Percentiles rank a stretch among this genome's conserved stretches.
Evolutionary conservation across 75 land plant species (phyloP).

Genomic region (Sequoia sempervirens): DNA sequence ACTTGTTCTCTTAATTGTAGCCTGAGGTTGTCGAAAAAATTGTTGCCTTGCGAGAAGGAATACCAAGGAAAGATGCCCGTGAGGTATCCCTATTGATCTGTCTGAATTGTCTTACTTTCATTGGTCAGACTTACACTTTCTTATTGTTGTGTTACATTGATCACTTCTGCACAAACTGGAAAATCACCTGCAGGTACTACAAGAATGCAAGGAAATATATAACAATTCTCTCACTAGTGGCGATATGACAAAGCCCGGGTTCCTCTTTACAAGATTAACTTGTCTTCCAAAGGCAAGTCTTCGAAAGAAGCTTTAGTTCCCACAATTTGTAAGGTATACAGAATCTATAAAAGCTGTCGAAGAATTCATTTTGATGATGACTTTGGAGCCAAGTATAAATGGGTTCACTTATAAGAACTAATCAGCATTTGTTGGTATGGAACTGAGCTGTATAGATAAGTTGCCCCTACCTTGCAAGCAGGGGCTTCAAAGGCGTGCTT

Average conservation of each 20-base stretch:
- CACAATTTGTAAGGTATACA: not conserved
- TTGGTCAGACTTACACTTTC: not conserved
- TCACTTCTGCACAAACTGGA: not conserved
- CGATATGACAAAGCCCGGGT: slow-evolving; percentile 74
- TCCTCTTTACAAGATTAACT: slow-evolving; percentile 81
- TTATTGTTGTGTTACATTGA: too few species aligned
- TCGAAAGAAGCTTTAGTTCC: slow-evolving; percentile 7
- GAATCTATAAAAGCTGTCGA: not conserved
- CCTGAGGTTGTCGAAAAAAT: slow-evolving; percentile 97
- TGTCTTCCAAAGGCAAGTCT: slow-evolving; percentile 42
- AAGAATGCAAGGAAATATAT: slow-evolving; percentile 86
- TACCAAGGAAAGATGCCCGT: slow-evolving; percentile 94
- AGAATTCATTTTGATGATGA: not conserved
- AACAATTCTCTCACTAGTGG: slow-evolving; percentile 49
- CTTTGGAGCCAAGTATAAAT: not conserved
- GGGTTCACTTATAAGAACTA: not conserved
- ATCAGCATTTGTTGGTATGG: not conserved
- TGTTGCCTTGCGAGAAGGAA: slow-evolving; percentile 83
- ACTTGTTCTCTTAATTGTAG: slow-evolving; percentile 36
- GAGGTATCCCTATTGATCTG: slow-evolving; percentile 45
- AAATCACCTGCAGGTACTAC: slow-evolving; percentile 18
- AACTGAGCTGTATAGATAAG: not conserved
- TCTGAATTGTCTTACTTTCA: not conserved
- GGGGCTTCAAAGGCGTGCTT: not conserved
- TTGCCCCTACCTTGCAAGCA: not conserved